Evolutionary conservation across 2,329 filamentous ascomycete species (phyloP).

Genomic region (Harringtonia lauricola): DNA sequence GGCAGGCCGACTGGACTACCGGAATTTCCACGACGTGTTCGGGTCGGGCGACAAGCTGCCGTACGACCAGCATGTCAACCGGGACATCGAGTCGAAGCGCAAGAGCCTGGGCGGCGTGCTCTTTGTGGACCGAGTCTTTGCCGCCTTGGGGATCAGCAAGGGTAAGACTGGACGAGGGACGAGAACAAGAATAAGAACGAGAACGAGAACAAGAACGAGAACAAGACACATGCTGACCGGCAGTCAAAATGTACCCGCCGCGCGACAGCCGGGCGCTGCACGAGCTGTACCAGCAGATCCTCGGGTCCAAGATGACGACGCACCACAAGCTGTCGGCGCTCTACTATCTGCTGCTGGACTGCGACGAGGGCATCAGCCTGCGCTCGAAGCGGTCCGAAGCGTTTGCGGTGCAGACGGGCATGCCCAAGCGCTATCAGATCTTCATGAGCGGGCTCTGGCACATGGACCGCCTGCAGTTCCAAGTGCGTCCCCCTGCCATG

Average conservation of each 20-base stretch:
- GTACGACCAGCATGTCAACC: constrained; percentile 49
- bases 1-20: constrained; percentile 41
- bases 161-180: constrained; percentile 38
- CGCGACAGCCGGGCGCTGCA: constrained; percentile 56
- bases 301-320: constrained; percentile 49
- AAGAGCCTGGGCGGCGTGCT: constrained; percentile 57
- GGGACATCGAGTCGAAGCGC: constrained; percentile 55
- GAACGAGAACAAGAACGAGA: no score
- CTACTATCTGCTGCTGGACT: constrained; percentile 75
- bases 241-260: constrained; percentile 61
- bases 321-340: constrained; percentile 76
- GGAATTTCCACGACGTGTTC: constrained; percentile 60
- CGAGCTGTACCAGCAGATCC: constrained; percentile 59
- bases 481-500: constrained; percentile 33
- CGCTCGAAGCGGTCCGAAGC: constrained; percentile 37
- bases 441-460: constrained; percentile 78
- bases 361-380: constrained; percentile 39
- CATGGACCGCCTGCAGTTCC: constrained; percentile 61
- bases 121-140: constrained; percentile 71
- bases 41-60: constrained; percentile 45
- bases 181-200: no score
- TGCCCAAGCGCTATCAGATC: constrained; percentile 66
- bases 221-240: no score
- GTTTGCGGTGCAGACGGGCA: constrained; percentile 51
- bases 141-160: constrained; percentile 56